Evolutionary conservation across 169 alveolate genomes (phyloP).

Genomic region (Plasmodium blacklocki): DNA sequence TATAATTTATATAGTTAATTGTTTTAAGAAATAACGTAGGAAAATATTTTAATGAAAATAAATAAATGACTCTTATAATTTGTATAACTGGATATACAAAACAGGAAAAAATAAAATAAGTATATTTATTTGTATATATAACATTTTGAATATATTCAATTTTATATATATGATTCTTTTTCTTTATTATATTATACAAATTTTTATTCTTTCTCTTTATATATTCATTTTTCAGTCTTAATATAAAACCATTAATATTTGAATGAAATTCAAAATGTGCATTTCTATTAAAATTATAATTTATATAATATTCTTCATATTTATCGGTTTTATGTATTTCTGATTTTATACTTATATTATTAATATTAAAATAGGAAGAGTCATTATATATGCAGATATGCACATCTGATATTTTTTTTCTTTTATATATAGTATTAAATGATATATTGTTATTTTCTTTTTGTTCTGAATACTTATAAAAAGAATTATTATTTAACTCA

Average conservation of each 20-base stretch:
- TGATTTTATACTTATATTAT: neutral
- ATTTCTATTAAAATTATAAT: slow-evolving; percentile 47
- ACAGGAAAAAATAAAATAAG: slow-evolving; percentile 56
- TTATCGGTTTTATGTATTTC: slow-evolving; percentile 35
- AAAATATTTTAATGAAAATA: slow-evolving; percentile 53
- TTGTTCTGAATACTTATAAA: too few species aligned
- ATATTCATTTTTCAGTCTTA: slow-evolving; percentile 51
- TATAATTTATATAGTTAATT: slow-evolving; percentile 34
- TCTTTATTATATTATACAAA: slow-evolving; percentile 4
- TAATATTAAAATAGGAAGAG: slow-evolving; percentile 19
- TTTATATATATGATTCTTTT: slow-evolving; percentile 28
- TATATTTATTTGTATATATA: slow-evolving; percentile 21
- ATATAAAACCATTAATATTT: slow-evolving; percentile 15
- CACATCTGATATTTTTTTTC: neutral
- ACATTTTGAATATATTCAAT: slow-evolving; percentile 39
- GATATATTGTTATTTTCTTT: too few species aligned
- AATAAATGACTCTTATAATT: slow-evolving; percentile 34
- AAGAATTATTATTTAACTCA: neutral
- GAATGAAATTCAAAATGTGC: slow-evolving; percentile 35
- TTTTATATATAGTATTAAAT: neutral
- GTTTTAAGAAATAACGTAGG: slow-evolving; percentile 56
- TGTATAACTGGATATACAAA: slow-evolving; percentile 11
- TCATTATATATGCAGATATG: slow-evolving; percentile 60
- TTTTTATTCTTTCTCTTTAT: slow-evolving; percentile 59
- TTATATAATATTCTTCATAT: slow-evolving; percentile 19